Percentiles rank a stretch among this genome's conserved stretches.
These are phyloP conservation scores for Pinus tabuliformis DNA, from an alignment of 75 land plant genomes.

Conservation along the genomic window DNA sequence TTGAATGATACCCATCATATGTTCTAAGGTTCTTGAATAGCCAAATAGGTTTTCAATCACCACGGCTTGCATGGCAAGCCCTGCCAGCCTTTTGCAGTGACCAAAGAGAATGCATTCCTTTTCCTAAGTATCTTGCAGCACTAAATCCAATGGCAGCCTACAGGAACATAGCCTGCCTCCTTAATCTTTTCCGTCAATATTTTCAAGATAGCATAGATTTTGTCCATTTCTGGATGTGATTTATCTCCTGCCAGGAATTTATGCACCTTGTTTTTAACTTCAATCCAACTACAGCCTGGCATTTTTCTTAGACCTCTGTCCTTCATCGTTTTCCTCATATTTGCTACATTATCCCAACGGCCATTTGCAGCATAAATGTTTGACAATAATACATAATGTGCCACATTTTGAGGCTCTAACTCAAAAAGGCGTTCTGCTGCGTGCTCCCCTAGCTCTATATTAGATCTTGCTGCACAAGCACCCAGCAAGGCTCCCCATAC, in stretches of 20 bases:
- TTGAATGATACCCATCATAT: too few species aligned
- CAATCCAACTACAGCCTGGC: neutral
- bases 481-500: constrained; percentile 7
- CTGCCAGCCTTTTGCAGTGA: neutral
- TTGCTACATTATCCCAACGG: neutral
- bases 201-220: neutral
- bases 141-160: neutral
- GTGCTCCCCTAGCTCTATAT: constrained; percentile 7
- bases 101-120: neutral
- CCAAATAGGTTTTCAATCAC: too few species aligned
- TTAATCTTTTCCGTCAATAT: neutral
- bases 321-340: neutral
- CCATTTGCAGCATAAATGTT: neutral
- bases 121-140: neutral
- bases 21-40: too few species aligned
- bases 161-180: neutral
- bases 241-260: neutral
- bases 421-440: neutral
- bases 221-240: neutral
- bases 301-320: neutral
- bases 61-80: too few species aligned
- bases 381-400: constrained; percentile 1
- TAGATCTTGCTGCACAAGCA: neutral
- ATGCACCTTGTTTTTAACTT: neutral
- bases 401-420: constrained; percentile 1